These are phyloP conservation scores for Salix caprea DNA, from an alignment of 345 rosid species.

Conservation along the genomic window DNA sequence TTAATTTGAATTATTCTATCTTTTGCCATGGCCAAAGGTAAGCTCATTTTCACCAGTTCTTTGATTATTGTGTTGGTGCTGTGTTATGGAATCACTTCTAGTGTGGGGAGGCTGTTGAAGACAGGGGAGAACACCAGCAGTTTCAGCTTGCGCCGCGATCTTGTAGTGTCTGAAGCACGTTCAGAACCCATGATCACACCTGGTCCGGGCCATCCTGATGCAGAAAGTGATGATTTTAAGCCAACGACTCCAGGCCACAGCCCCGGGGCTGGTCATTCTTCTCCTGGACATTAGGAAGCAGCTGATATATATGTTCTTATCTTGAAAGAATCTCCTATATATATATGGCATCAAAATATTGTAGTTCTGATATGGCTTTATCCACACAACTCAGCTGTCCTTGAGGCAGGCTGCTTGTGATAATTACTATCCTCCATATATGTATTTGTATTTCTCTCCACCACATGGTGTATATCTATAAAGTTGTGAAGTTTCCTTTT, in stretches of 20 bases:
- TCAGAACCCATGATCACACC: background rate
- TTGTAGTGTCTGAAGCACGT: background rate
- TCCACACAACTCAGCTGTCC: too few species aligned
- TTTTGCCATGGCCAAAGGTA: slow-evolving; percentile 20
- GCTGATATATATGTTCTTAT: too few species aligned
- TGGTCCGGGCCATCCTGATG: background rate
- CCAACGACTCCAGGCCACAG: slow-evolving; percentile 54
- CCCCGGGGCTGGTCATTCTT: slow-evolving; percentile 53
- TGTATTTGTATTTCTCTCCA: too few species aligned
- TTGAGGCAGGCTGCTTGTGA: too few species aligned
- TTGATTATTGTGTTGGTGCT: slow-evolving; percentile 17
- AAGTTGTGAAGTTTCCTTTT: too few species aligned
- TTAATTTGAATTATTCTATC: background rate
- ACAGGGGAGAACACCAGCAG: background rate
- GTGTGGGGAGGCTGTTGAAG: slow-evolving; percentile 22
- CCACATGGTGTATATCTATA: too few species aligned
- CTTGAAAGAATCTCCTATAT: too few species aligned
- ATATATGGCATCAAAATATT: too few species aligned
- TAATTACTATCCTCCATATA: too few species aligned
- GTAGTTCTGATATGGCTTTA: too few species aligned
- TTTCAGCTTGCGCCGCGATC: slow-evolving; percentile 13
- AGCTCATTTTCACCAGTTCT: slow-evolving; percentile 7
- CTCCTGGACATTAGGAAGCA: slow-evolving; percentile 15
- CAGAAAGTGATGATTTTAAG: slow-evolving; percentile 26
- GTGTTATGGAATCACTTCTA: slow-evolving; percentile 15